A percentile compares a stretch with the other conserved stretches of the same genome.
Conservation (phyloP, 345 rosid genomes). For the Moricandia moricandioides region DNA sequence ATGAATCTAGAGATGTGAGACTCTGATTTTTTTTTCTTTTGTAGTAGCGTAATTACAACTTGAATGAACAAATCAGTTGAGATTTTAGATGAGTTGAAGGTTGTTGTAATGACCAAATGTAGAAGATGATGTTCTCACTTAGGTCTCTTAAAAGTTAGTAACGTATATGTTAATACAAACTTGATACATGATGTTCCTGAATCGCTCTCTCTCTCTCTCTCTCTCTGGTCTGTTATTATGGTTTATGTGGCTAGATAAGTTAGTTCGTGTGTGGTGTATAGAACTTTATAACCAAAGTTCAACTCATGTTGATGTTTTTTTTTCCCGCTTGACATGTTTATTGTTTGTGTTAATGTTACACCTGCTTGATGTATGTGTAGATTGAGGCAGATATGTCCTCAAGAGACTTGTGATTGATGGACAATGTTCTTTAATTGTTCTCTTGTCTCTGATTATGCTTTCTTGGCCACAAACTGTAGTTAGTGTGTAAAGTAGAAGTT, state of each 20-base stretch:
- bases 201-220: no score
- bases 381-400: neutral
- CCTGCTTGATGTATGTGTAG: neutral
- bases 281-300: neutral
- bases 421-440: constrained; percentile 2
- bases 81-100: neutral
- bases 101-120: neutral
- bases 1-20: constrained; percentile 6
- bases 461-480: neutral
- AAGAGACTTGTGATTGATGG: neutral
- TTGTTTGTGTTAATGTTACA: neutral
- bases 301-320: neutral
- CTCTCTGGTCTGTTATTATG: neutral
- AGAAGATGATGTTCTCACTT: neutral
- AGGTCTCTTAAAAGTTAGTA: neutral
- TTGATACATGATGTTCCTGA: neutral
- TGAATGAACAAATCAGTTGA: neutral
- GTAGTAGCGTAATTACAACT: neutral
- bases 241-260: neutral
- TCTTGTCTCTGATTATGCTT: neutral
- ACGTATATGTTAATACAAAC: neutral
- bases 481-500: neutral
- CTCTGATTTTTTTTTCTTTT: neutral
- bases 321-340: neutral
- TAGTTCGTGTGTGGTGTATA: neutral